These are phyloP conservation scores for Hypoxylon trugodes DNA, from an alignment of 495 filamentous ascomycete genomes.

Conservation along the genomic window DNA sequence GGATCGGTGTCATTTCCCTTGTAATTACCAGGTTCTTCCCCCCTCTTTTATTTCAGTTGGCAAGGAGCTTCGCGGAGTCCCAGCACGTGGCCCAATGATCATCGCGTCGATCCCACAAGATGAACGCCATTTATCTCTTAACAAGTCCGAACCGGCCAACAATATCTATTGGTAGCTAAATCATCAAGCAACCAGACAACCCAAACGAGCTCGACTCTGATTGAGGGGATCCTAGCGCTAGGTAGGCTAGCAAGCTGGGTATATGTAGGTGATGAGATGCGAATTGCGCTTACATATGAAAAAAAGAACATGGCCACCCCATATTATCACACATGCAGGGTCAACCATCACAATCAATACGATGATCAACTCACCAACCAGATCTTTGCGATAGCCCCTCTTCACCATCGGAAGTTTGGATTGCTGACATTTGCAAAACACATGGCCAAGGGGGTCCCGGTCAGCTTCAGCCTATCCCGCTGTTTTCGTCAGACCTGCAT, in stretches of 20 bases:
- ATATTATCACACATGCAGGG: constrained; percentile 25
- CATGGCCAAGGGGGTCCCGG: constrained; percentile 33
- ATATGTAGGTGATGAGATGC: constrained; percentile 12
- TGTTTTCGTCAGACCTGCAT: constrained; percentile 42
- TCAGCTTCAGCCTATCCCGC: constrained; percentile 31
- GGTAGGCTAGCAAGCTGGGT: no score
- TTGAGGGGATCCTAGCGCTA: background rate
- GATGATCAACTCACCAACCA: constrained; percentile 25
- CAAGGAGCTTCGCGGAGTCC: constrained; percentile 17
- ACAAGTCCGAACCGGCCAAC: background rate
- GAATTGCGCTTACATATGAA: constrained; percentile 9
- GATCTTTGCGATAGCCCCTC: constrained; percentile 5
- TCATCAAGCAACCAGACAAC: no score
- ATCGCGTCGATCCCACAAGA: constrained; percentile 24
- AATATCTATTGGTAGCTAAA: no score
- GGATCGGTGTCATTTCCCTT: background rate
- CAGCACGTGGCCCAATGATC: constrained; percentile 35
- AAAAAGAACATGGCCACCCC: background rate
- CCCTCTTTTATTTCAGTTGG: constrained; percentile 24
- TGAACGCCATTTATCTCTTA: constrained; percentile 4
- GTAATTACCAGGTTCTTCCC: constrained; percentile 20
- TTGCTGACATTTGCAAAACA: constrained; percentile 36
- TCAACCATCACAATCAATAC: constrained; percentile 12
- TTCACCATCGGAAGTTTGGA: constrained; percentile 29
- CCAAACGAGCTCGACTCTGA: constrained; percentile 1